These are phyloP conservation scores for Phyllosticta citriasiana DNA, from an alignment of 2,329 filamentous ascomycete species.

Conservation along the genomic window DNA sequence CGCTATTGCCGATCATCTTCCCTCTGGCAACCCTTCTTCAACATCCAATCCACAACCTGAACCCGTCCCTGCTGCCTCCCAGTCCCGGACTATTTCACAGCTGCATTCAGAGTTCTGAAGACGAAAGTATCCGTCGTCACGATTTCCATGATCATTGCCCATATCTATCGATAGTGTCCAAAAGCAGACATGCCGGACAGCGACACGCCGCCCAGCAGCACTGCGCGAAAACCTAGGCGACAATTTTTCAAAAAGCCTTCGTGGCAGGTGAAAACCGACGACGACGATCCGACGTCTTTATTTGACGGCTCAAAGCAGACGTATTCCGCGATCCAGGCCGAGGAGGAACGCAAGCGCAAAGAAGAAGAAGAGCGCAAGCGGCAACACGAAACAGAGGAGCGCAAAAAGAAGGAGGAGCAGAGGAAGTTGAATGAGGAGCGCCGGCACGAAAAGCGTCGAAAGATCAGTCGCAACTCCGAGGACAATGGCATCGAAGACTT, in stretches of 20 bases:
- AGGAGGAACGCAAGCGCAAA: constrained; percentile 24
- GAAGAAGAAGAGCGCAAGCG: constrained; percentile 8
- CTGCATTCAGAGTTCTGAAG: neutral
- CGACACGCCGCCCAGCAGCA: neutral
- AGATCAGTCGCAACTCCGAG: constrained; percentile 17
- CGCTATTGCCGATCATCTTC: constrained; percentile 7
- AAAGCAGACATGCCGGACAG: constrained; percentile 3
- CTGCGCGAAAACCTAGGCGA: constrained; percentile 30
- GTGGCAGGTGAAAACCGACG: constrained; percentile 31
- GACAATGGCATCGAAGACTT: neutral
- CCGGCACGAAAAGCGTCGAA: constrained; percentile 23
- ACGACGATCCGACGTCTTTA: constrained; percentile 23
- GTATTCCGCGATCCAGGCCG: constrained; percentile 29
- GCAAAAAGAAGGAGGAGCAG: constrained; percentile 18
- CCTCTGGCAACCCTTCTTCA: neutral
- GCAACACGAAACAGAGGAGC: constrained; percentile 17
- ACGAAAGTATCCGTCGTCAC: neutral
- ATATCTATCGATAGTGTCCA: no score
- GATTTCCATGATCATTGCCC: neutral
- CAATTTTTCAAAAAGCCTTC: constrained; percentile 47
- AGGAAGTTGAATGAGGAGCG: constrained; percentile 15
- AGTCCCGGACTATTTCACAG: neutral
- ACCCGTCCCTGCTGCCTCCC: neutral
- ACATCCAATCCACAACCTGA: neutral
- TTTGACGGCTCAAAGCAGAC: constrained; percentile 34